These are phyloP conservation scores for Cytospora mali DNA, from an alignment of 2,329 filamentous ascomycete species.

Conservation along the genomic window DNA sequence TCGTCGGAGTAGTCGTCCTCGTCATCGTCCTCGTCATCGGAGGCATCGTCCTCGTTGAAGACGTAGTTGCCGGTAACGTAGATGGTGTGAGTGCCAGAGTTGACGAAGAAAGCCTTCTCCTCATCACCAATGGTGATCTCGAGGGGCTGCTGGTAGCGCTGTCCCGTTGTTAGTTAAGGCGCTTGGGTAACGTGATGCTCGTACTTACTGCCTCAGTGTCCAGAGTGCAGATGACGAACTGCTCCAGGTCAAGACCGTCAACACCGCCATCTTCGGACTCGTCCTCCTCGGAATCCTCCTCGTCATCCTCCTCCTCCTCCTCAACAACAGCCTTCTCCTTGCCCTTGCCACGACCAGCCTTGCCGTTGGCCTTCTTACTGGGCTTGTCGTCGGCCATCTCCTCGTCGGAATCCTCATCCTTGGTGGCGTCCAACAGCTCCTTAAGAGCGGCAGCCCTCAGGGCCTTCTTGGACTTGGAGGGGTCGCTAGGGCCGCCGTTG, in stretches of 20 bases:
- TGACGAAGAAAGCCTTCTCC: conserved; percentile 90
- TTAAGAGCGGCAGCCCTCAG: conserved; percentile 75
- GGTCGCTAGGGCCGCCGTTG: conserved; percentile 91
- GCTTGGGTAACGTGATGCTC: conserved; percentile 10
- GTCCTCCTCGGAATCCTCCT: conserved; percentile 57
- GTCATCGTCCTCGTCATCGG: conserved; percentile 66
- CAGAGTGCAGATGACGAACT: conserved; percentile 93
- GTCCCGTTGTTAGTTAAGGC: conserved; percentile 34
- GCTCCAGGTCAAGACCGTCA: conserved; percentile 71
- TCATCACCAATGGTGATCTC: conserved; percentile 89
- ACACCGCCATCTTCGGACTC: conserved; percentile 56
- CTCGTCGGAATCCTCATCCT: conserved; percentile 62
- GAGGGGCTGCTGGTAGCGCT: conserved; percentile 95
- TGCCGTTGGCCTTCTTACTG: conserved; percentile 56
- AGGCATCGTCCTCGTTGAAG: conserved; percentile 66
- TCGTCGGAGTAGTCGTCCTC: conserved; percentile 78
- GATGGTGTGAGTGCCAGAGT: conserved; percentile 85
- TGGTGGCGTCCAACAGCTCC: conserved; percentile 73
- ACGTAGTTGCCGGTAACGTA: conserved; percentile 97
- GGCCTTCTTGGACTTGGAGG: conserved; percentile 84
- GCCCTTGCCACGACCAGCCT: conserved; percentile 34
- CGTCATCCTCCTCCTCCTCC: conserved; percentile 65
- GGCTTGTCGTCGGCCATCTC: conserved; percentile 66
- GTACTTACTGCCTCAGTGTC: conserved; percentile 82
- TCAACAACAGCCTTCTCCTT: conserved; percentile 57